A percentile compares a stretch with the other conserved stretches of the same genome.
phyloP scores from a whole-genome alignment of 306 rosid genomes.

The Glycyrrhiza uralensis region DNA sequence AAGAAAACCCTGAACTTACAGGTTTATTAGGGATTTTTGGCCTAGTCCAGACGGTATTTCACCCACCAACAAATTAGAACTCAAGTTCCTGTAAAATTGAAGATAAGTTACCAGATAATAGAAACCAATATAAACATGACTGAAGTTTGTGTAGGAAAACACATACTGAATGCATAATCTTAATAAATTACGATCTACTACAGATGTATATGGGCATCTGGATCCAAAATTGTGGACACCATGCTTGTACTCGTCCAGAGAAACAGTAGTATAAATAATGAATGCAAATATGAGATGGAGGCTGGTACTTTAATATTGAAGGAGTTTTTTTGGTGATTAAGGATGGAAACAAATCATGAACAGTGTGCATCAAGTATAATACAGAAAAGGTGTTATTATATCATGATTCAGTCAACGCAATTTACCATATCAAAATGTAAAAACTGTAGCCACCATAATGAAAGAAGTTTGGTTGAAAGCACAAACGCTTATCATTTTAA shows the following conservation, averaged over 20 bases:
- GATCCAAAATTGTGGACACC: constrained; percentile 1
- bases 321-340: not conserved
- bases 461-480: not conserved
- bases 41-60: constrained; percentile 65
- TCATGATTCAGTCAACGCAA: not conserved
- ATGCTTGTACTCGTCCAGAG: not conserved
- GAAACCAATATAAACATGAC: not conserved
- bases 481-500: not conserved
- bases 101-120: constrained; percentile 6
- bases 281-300: not conserved
- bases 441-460: not conserved
- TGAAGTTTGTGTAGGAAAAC: not conserved
- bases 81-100: constrained; percentile 62
- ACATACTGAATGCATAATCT: not conserved
- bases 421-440: not conserved
- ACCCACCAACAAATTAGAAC: constrained; percentile 74
- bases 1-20: constrained; percentile 57
- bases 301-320: not conserved
- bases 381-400: not conserved
- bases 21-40: constrained; percentile 57
- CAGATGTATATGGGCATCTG: not conserved
- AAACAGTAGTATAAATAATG: not conserved
- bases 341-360: not conserved
- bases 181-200: not conserved
- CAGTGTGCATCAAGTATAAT: not conserved